Conservation (phyloP, 1,139 yeast genomes). For the Pichia cactophila region DNA sequence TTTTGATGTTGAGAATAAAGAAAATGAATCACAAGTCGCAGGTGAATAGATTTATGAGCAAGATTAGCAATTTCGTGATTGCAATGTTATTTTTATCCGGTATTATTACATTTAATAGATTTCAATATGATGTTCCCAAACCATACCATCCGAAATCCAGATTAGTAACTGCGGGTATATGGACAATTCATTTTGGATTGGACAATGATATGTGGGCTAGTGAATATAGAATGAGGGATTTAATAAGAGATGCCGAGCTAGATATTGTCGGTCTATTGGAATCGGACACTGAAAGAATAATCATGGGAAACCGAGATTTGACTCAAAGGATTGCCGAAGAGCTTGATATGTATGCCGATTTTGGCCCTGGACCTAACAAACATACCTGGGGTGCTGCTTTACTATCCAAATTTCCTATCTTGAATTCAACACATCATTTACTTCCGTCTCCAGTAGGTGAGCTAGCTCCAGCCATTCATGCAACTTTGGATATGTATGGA, state of each 20-base stretch:
- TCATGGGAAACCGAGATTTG: slow-evolving; percentile 91
- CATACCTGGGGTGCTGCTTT: slow-evolving; percentile 98
- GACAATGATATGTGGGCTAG: slow-evolving; percentile 99
- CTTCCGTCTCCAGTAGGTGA: slow-evolving; percentile 97
- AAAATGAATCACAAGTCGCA: slow-evolving; percentile 8
- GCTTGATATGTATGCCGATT: slow-evolving; percentile 88
- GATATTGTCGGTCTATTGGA: slow-evolving; percentile 89
- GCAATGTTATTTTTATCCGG: slow-evolving; percentile 24
- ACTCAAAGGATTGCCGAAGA: slow-evolving; percentile 91
- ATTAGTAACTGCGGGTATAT: slow-evolving; percentile 86
- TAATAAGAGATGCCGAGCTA: slow-evolving; percentile 75
- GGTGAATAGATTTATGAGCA: slow-evolving; percentile 12
- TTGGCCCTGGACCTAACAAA: slow-evolving; percentile 96
- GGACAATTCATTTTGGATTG: slow-evolving; percentile 96
- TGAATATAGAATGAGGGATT: slow-evolving; percentile 80
- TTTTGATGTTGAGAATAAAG: slow-evolving; percentile 22
- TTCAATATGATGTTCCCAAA: slow-evolving; percentile 47
- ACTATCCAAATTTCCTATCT: slow-evolving; percentile 86
- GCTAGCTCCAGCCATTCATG: slow-evolving; percentile 95
- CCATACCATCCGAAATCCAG: slow-evolving; percentile 77
- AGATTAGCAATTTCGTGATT: slow-evolving; percentile 21
- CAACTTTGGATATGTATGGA: slow-evolving; percentile 87
- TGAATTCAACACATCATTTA: slow-evolving; percentile 82
- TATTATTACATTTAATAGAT: slow-evolving; percentile 48
- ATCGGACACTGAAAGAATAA: slow-evolving; percentile 86